These are phyloP conservation scores for Boletellus sp. DNA, from an alignment of 768 basidiomycete genomes.

Conservation along the genomic window DNA sequence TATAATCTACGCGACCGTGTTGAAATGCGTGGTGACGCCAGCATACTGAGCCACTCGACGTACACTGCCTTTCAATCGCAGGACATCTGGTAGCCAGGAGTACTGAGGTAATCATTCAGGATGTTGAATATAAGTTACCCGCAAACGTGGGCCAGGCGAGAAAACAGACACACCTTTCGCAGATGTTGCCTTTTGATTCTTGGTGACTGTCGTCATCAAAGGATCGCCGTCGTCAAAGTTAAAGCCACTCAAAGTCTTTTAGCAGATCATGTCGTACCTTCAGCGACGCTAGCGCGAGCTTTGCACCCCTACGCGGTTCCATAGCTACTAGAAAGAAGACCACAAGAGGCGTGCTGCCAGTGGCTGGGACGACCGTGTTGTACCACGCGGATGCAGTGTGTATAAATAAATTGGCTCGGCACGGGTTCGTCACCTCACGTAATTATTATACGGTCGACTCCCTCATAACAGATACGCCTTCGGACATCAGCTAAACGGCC, in stretches of 20 bases:
- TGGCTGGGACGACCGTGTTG: not conserved
- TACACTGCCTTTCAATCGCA: conserved; percentile 80
- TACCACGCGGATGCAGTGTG: not conserved
- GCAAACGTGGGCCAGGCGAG: not conserved
- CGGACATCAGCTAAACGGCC: too few species aligned
- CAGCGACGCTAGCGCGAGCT: conserved; percentile 16
- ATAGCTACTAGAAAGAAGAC: conserved; percentile 12
- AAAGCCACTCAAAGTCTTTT: not conserved
- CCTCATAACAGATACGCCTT: too few species aligned
- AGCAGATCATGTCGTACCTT: conserved; percentile 20
- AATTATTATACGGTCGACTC: too few species aligned
- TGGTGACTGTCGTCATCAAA: conserved; percentile 30
- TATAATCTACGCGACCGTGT: conserved; percentile 50
- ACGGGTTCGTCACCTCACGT: too few species aligned
- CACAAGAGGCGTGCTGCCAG: not conserved
- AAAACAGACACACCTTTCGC: conserved; percentile 41
- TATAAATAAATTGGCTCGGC: not conserved
- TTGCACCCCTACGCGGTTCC: conserved; percentile 21
- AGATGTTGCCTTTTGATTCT: conserved; percentile 49
- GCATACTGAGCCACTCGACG: conserved; percentile 25
- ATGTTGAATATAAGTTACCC: not conserved
- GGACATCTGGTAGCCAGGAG: conserved; percentile 87
- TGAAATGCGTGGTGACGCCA: conserved; percentile 5
- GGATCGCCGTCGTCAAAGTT: not conserved
- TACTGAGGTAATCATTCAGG: conserved; percentile 44